Base-by-base conservation (phyloP, 768 basidiomycete genomes). In the Collybia sordida region DNA sequence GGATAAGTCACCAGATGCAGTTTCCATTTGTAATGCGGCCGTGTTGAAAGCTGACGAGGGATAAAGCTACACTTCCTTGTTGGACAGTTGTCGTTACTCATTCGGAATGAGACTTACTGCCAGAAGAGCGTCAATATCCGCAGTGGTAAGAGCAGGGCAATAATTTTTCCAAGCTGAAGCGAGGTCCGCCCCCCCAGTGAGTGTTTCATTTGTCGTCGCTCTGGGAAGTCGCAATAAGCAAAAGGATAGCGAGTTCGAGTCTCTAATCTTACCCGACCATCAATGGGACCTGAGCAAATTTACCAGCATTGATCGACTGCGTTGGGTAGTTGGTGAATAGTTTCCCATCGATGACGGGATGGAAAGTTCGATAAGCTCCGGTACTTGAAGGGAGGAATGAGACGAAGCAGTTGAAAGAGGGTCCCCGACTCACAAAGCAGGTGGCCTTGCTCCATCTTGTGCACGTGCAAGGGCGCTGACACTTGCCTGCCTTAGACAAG, bases 181-280 rank as follows among this genome's bases (percentile, higher is more conserved):
- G 31, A 81, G 64, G 42, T 72, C 64, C 14, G 54, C 55, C 2
- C 77, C 74, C 9, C 71, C 65, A 3, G 75, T 71, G 27, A 80
- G 61, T 1, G 84, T 81, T 58, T 86, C 83, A 43, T 87, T 83
- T 6, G 81, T 78, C 2, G 81, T 82, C 0, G 82, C 68, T 2
- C 84, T 72, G 46, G 3, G 50, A 12, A 27, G 8, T 21, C 18
- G 31, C 22, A 5, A 14, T 27, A 24, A 47, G 34, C 21, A 37
- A 24, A 6, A 9, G 17, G 17, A 15, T 38, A 9, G 24, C n/a
- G n/a, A 1, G 4, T 14, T 5, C 1, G 6, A 27, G 45, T 22
- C 41, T 38, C 38, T 22, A 37, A 17, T 62, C 72, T 17, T 57
- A 84, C 84, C 83, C 82, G 25, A 82, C 75, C 25, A 88, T 77